Conservation (phyloP, 108 stramenopile genomes). For the Licmophora abbreviata region DNA sequence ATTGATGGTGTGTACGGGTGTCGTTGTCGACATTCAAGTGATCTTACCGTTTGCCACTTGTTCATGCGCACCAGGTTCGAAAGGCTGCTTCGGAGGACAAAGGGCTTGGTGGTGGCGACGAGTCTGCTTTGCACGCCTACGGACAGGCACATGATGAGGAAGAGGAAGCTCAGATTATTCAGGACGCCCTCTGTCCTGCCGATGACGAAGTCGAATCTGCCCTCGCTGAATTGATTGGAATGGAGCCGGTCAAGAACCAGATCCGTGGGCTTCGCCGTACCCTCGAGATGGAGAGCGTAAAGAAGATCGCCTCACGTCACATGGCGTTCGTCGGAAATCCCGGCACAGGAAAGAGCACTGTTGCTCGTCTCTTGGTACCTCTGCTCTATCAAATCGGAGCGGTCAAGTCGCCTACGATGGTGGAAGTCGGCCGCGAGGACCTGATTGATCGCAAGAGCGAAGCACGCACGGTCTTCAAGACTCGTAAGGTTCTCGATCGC, state of each 20-base stretch:
- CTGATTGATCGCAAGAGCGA: constrained; percentile 74
- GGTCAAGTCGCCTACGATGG: constrained; percentile 42
- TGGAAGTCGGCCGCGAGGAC: constrained; percentile 58
- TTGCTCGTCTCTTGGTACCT: constrained; percentile 59
- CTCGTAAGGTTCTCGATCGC: constrained; percentile 47
- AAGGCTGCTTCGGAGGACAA: constrained; percentile 69
- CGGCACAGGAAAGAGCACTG: constrained; percentile 84
- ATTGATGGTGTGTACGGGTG: constrained; percentile 1
- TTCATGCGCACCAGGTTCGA: constrained; percentile 35
- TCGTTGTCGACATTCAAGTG: constrained; percentile 1
- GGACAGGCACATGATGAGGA: constrained; percentile 52
- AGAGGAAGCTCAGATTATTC: constrained; percentile 69
- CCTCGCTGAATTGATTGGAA: constrained; percentile 57
- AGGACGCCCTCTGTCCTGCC: constrained; percentile 74
- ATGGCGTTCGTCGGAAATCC: constrained; percentile 83
- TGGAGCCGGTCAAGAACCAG: constrained; percentile 74
- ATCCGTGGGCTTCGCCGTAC: constrained; percentile 81
- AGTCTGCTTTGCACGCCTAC: constrained; percentile 7
- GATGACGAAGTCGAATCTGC: constrained; percentile 72
- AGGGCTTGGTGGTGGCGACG: constrained; percentile 22
- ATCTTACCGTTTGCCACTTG: neutral
- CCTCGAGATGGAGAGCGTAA: constrained; percentile 46
- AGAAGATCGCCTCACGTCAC: constrained; percentile 50
- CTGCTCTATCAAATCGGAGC: constrained; percentile 74
- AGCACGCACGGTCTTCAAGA: constrained; percentile 69